Conservation (phyloP, 2,329 filamentous ascomycete species). For the Trichoderma sp. region DNA sequence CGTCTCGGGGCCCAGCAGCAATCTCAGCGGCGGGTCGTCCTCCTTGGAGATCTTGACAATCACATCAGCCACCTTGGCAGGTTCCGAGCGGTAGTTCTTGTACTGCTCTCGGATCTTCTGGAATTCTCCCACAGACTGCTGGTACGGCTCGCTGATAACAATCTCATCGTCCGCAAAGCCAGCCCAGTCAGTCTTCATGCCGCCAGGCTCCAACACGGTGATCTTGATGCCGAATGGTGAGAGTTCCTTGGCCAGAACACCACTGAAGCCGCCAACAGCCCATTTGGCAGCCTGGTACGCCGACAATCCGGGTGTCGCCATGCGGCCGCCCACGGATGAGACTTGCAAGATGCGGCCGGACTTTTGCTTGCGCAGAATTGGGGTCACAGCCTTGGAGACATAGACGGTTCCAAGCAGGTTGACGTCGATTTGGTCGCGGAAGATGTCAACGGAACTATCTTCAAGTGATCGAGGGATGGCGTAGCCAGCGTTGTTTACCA, state of each 20-base stretch:
- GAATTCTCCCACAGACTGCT: constrained; percentile 37
- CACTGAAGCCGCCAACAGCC: constrained; percentile 42
- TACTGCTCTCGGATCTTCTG: constrained; percentile 13
- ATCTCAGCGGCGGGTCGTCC: constrained; percentile 34
- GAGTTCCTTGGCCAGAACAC: constrained; percentile 39
- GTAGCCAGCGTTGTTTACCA: constrained; percentile 64
- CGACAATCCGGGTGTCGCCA: constrained; percentile 36
- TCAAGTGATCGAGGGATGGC: constrained; percentile 56
- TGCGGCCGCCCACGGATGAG: constrained; percentile 40
- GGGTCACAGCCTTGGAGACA: constrained; percentile 48
- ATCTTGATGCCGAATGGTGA: constrained; percentile 41
- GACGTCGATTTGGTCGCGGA: constrained; percentile 56
- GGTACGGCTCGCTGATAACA: constrained; percentile 38
- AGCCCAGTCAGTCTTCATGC: constrained; percentile 44
- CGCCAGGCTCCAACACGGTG: constrained; percentile 43
- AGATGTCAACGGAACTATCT: constrained; percentile 48
- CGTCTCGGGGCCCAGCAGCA: constrained; percentile 36
- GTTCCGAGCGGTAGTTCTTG: constrained; percentile 19
- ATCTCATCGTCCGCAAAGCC: constrained; percentile 30
- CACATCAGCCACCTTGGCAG: constrained; percentile 31
- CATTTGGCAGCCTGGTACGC: constrained; percentile 45
- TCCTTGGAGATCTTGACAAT: constrained; percentile 32
- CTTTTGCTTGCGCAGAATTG: constrained; percentile 36
- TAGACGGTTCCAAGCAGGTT: constrained; percentile 61
- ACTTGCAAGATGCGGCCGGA: constrained; percentile 43